Conservation (phyloP, 345 rosid genomes). For the Citrus australasica region DNA sequence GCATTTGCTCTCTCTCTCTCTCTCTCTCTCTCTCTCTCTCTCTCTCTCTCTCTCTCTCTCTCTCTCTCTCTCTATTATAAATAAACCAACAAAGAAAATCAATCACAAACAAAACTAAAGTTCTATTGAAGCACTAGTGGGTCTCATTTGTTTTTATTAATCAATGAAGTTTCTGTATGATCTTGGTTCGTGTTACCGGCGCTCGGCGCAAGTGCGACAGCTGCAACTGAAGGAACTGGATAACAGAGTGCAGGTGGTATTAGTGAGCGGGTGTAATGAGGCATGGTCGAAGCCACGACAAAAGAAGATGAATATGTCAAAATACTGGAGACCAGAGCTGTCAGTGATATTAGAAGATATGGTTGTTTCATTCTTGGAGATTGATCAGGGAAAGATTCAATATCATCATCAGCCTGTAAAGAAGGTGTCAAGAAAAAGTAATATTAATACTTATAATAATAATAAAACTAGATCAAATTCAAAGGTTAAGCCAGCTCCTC, state of each 20-base stretch:
- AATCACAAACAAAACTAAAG: background rate
- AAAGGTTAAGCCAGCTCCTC: background rate
- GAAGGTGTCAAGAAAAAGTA: constrained; percentile 9
- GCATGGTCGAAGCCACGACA: background rate
- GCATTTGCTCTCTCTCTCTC: too few relatives aligned
- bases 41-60: too few relatives aligned
- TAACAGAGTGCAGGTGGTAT: background rate
- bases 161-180: constrained; percentile 30
- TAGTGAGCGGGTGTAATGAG: background rate
- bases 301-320: background rate
- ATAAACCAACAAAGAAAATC: background rate
- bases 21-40: too few relatives aligned
- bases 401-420: background rate
- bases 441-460: background rate
- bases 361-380: background rate
- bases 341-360: constrained; percentile 27
- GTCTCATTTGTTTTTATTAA: background rate
- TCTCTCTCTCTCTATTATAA: too few relatives aligned
- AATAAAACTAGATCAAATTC: background rate
- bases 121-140: background rate
- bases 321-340: constrained; percentile 30
- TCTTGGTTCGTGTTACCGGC: constrained; percentile 22
- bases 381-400: background rate
- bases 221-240: background rate
- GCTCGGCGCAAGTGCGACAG: background rate